Percentiles rank a stretch among this genome's conserved stretches.
These are phyloP conservation scores for Umbelopsis sp. DNA, from an alignment of 371 early-diverging fungal genomes.

Conservation along the genomic window DNA sequence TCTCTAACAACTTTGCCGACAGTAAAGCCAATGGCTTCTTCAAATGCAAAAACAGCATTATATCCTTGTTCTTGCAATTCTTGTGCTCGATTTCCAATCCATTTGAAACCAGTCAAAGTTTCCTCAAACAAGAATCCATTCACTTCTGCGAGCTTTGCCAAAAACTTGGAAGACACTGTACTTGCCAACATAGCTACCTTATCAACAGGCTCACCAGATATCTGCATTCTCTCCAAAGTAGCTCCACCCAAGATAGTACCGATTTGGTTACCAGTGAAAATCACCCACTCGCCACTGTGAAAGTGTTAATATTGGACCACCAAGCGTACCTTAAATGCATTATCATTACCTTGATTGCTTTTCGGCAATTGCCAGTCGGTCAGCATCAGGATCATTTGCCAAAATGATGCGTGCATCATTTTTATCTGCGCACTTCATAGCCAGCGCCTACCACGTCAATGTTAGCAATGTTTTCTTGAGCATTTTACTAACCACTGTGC, in stretches of 20 bases:
- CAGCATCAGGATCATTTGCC: constrained; percentile 99
- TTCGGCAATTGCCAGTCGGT: constrained; percentile 92
- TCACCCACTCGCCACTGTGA: constrained; percentile 71
- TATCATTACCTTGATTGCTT: constrained; percentile 48
- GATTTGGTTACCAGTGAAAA: constrained; percentile 92
- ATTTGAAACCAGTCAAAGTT: constrained; percentile 96
- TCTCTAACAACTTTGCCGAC: constrained; percentile 77
- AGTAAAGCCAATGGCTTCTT: constrained; percentile 95
- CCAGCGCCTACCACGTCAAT: constrained; percentile 48
- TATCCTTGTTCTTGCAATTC: constrained; percentile 64
- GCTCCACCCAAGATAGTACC: constrained; percentile 85
- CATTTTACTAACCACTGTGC: neutral
- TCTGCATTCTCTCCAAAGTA: constrained; percentile 46
- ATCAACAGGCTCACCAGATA: constrained; percentile 33
- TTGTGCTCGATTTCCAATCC: constrained; percentile 87
- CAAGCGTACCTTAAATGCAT: neutral
- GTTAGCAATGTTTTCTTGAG: neutral
- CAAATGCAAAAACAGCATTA: constrained; percentile 82
- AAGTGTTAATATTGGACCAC: neutral
- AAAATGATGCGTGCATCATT: constrained; percentile 70
- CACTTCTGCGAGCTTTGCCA: constrained; percentile 71
- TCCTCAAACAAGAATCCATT: constrained; percentile 88
- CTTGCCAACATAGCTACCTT: constrained; percentile 85
- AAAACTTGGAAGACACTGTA: constrained; percentile 89
- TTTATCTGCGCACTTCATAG: constrained; percentile 75